Evolutionary conservation across 768 basidiomycete species (phyloP).

Genomic region (Royoungia palumana): DNA sequence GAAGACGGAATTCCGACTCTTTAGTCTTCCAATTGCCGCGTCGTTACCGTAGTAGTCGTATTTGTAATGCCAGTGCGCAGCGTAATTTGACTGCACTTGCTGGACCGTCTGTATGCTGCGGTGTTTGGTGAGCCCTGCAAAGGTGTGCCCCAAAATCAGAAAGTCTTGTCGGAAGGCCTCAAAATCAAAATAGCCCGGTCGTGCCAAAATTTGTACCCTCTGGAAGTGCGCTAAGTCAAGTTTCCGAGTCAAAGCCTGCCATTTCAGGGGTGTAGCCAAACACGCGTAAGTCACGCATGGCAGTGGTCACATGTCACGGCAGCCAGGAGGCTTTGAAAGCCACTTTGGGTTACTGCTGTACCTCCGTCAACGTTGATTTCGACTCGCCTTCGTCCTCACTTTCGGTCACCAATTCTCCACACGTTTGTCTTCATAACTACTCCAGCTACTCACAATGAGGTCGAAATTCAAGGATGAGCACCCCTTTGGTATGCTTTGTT

Average conservation of each 20-base stretch:
- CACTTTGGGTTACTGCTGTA: constrained; percentile 21
- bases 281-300: constrained; percentile 29
- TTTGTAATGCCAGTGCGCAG: too few species aligned
- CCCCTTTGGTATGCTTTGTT: constrained; percentile 72
- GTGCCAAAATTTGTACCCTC: not conserved
- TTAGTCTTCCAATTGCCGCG: too few species aligned
- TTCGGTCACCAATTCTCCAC: constrained; percentile 1
- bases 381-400: constrained; percentile 12
- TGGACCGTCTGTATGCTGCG: too few species aligned
- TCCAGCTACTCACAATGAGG: constrained; percentile 52
- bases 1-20: too few species aligned
- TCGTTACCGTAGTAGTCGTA: too few species aligned
- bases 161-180: too few species aligned
- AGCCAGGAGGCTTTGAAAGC: constrained; percentile 32
- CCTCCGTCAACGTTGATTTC: constrained; percentile 27
- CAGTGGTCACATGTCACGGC: constrained; percentile 30
- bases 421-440: constrained; percentile 4
- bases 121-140: too few species aligned
- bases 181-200: too few species aligned
- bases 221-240: not conserved
- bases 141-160: too few species aligned
- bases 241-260: not conserved
- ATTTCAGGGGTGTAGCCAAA: constrained; percentile 12
- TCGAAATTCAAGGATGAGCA: constrained; percentile 99
- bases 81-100: too few species aligned